Evolutionary conservation across 805 yeast species (phyloP).

Genomic region (Sugiyamaella lignohabitans): DNA sequence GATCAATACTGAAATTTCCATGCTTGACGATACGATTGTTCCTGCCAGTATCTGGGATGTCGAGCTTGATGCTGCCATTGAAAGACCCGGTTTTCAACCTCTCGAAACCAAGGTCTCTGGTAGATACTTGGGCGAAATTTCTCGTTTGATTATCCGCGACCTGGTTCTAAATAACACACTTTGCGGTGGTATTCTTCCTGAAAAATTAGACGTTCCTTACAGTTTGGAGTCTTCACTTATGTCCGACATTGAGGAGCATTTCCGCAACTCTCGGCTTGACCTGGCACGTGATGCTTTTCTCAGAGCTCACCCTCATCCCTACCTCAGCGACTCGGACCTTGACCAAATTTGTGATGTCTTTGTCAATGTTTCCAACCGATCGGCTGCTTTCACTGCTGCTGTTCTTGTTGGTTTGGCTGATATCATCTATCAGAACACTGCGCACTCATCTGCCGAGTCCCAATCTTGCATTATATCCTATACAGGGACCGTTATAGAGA

Average conservation of each 20-base stretch:
- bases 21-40: conserved; percentile 73
- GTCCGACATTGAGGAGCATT: conserved; percentile 24
- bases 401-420: conserved; percentile 25
- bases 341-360: conserved; percentile 22
- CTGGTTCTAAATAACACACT: conserved; percentile 44
- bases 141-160: conserved; percentile 66
- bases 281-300: conserved; percentile 21
- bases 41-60: conserved; percentile 75
- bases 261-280: conserved; percentile 14
- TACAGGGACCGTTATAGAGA: conserved; percentile 30
- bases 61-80: conserved; percentile 50
- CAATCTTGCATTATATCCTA: conserved; percentile 24
- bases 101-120: conserved; percentile 86
- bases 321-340: conserved; percentile 20
- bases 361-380: conserved; percentile 28
- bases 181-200: conserved; percentile 19
- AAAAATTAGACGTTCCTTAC: conserved; percentile 22
- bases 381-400: conserved; percentile 31
- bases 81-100: conserved; percentile 77
- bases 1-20: conserved; percentile 89
- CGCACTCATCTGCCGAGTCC: background rate
- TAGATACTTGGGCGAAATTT: conserved; percentile 80
- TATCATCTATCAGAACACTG: background rate
- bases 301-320: conserved; percentile 9
- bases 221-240: conserved; percentile 24